Percentiles rank a stretch among this genome's conserved stretches.
phyloP scores from a whole-genome alignment of 2,329 filamentous ascomycete genomes.

The Fusarium camptoceras region DNA sequence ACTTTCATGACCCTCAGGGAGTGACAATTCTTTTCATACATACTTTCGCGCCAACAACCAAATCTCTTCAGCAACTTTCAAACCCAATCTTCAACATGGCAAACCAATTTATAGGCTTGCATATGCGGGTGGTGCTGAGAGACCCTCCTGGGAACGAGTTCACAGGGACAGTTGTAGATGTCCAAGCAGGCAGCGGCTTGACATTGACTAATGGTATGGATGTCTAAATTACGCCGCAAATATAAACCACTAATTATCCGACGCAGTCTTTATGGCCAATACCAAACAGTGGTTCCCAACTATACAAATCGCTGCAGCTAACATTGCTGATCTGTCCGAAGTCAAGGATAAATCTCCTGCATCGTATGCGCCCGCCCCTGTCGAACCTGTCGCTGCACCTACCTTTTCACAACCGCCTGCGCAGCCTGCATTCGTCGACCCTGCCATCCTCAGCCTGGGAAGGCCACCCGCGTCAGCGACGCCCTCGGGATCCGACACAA shows the following conservation, averaged over 20 bases:
- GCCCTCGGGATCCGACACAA: slow-evolving; percentile 41
- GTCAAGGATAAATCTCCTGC: slow-evolving; percentile 49
- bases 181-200: slow-evolving; percentile 74
- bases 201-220: slow-evolving; percentile 80
- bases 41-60: slow-evolving; percentile 20
- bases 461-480: slow-evolving; percentile 53
- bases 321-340: slow-evolving; percentile 60
- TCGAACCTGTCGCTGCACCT: slow-evolving; percentile 44
- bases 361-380: slow-evolving; percentile 44
- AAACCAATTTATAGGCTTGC: slow-evolving; percentile 78
- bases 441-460: slow-evolving; percentile 80
- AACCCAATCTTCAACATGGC: slow-evolving; percentile 55
- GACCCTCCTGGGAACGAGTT: slow-evolving; percentile 73
- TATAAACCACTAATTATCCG: slow-evolving; percentile 15
- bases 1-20: slow-evolving; percentile 42
- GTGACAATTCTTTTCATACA: slow-evolving; percentile 28
- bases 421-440: slow-evolving; percentile 74
- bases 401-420: slow-evolving; percentile 45
- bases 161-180: slow-evolving; percentile 76
- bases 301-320: slow-evolving; percentile 60
- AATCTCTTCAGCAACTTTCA: background rate
- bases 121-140: slow-evolving; percentile 78
- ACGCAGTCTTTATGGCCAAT: slow-evolving; percentile 55
- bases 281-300: slow-evolving; percentile 56
- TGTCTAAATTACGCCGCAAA: slow-evolving; percentile 31